Evolutionary conservation across 164 flowering plant species (phyloP).

Genomic region (Berberis vulgaris): DNA sequence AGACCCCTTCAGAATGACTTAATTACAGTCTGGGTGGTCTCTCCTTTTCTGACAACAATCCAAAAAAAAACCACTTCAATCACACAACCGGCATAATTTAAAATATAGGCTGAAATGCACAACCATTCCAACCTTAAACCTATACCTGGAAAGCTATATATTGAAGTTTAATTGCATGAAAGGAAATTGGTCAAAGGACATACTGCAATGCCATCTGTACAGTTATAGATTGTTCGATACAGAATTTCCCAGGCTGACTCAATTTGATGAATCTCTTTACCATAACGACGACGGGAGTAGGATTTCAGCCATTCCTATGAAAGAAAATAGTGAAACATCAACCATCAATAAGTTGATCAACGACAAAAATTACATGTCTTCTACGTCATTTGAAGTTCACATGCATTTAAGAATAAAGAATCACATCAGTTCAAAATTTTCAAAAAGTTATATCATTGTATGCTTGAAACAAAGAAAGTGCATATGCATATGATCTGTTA

Average conservation of each 20-base stretch:
- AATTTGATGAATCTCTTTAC: slow-evolving; percentile 49
- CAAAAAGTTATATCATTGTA: too few relatives aligned
- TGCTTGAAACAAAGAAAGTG: too few relatives aligned
- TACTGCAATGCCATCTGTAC: slow-evolving; percentile 93
- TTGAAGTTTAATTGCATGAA: background rate
- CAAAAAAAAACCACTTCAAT: too few relatives aligned
- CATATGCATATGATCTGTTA: background rate
- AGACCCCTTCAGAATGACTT: too few relatives aligned
- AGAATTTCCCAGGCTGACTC: slow-evolving; percentile 92
- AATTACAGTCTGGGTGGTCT: too few relatives aligned
- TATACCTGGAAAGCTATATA: background rate
- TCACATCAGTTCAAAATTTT: background rate
- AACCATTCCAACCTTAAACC: too few relatives aligned
- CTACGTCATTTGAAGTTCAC: background rate
- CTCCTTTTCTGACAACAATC: too few relatives aligned
- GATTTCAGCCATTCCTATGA: slow-evolving; percentile 74
- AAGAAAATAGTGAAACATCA: slow-evolving; percentile 5
- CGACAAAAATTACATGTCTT: background rate
- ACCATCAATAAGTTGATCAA: background rate
- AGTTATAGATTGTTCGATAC: slow-evolving; percentile 77
- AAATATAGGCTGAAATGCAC: too few relatives aligned
- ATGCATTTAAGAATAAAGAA: background rate
- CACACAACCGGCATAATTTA: too few relatives aligned
- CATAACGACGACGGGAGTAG: slow-evolving; percentile 76
- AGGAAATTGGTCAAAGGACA: slow-evolving; percentile 15